Percentiles rank a stretch among this genome's conserved stretches.
phyloP scores from a whole-genome alignment of 2,329 filamentous ascomycete genomes.

The Phialocephala subalpina region DNA sequence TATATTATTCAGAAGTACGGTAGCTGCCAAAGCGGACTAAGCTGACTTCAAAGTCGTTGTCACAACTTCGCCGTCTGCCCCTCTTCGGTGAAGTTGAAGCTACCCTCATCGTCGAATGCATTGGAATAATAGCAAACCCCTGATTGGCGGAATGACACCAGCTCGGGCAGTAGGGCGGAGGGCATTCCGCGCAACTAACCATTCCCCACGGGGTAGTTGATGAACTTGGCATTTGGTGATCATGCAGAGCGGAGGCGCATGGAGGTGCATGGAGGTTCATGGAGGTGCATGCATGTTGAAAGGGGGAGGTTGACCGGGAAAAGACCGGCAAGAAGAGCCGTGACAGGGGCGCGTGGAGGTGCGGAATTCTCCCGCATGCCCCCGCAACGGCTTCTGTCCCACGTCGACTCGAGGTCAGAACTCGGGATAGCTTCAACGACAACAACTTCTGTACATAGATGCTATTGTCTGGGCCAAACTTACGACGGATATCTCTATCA shows the following conservation, averaged over 20 bases:
- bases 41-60: neutral
- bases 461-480: neutral
- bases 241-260: neutral
- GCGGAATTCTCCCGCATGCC: constrained; percentile 6
- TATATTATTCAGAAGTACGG: neutral
- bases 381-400: constrained; percentile 1
- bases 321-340: neutral
- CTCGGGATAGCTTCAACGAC: constrained; percentile 1
- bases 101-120: neutral
- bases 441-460: neutral
- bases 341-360: neutral
- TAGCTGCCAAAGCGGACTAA: neutral
- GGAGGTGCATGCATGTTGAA: neutral
- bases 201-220: neutral
- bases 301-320: neutral
- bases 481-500: neutral
- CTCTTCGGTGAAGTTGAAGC: neutral
- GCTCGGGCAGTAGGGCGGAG: neutral
- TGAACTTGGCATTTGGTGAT: neutral
- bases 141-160: neutral
- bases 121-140: neutral
- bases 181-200: neutral
- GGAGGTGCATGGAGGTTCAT: too few relatives aligned
- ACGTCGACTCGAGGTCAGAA: neutral
- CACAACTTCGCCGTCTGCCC: neutral